Evolutionary conservation across 345 rosid species (phyloP), one percentile per base, ranked within the genome.

Genomic region (Luvunga scandens): DNA sequence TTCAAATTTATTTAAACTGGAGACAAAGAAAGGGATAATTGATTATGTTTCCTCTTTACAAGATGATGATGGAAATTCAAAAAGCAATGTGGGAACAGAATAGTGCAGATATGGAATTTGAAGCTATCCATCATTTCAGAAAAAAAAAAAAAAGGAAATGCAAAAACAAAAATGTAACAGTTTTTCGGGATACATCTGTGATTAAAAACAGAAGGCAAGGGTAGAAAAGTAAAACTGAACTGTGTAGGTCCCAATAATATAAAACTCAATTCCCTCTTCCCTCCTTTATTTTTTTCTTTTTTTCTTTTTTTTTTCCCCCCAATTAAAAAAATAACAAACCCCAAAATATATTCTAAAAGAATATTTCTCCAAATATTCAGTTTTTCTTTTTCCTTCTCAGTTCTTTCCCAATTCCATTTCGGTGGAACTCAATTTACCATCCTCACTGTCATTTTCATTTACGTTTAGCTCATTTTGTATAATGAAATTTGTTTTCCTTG

Each of bases 391-490:
- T 34, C 3, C 42, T 25, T 33, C n/a, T 56, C 28, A 27, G 21
- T 75, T 55, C 5, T 36, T 1, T 22, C 33, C 1, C 1, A 77
- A 50, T 22, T 50, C 61, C 42, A n/a, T 24, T 13, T 71, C 18
- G 62, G 21, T 21, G 62, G 21, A 30, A 22, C 27, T 56, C 13
- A 56, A 53, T 36, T 64, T 76, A 24, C 27, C 50, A 25, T 13
- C 50, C 5, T 64, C 45, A 75, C 77, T 81, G 72, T 38, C 69
- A 45, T 59, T 82, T 75, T 63, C 56, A 28, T 57, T 33, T 30
- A 55, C 24, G 6, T 30, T 28, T 28, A 64, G 45, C 60, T 42
- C 61, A 13, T 7, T 6, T 50, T 64, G 7, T 22, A 14, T 33
- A 73, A 59, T 39, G 30, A 53, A 69, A 16, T 50, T 59, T 75